Conservation (phyloP, 768 basidiomycete genomes). For the Boletus rufocinnamomeus region DNA sequence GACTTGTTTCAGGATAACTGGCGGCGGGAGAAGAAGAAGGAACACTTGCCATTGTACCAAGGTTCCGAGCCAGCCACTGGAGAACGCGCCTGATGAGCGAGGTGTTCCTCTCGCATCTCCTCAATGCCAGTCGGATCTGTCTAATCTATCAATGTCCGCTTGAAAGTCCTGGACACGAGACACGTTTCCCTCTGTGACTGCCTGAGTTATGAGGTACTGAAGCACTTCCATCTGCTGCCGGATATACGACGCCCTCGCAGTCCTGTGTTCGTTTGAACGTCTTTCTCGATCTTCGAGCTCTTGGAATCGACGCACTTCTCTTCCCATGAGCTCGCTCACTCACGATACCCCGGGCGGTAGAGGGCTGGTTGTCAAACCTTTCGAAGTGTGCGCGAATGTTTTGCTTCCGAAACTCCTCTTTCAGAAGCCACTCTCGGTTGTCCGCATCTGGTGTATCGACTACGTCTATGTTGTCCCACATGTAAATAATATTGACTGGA, state of each 20-base stretch:
- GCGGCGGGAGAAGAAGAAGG: neutral
- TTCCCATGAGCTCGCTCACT: neutral
- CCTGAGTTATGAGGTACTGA: constrained; percentile 1
- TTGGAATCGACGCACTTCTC: neutral
- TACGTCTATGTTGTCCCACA: constrained; percentile 12
- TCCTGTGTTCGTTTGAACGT: neutral
- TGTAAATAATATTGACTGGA: neutral
- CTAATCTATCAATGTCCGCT: constrained; percentile 1
- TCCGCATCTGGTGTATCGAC: constrained; percentile 1
- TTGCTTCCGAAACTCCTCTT: neutral
- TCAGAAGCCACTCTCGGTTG: too few species aligned
- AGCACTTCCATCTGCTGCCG: neutral
- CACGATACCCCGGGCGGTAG: constrained; percentile 5
- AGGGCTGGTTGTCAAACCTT: constrained; percentile 6
- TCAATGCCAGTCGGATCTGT: constrained; percentile 2
- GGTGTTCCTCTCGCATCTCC: constrained; percentile 1
- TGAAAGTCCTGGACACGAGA: neutral
- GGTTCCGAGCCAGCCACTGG: constrained; percentile 5
- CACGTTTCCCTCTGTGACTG: neutral
- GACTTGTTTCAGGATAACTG: neutral
- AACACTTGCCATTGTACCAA: neutral
- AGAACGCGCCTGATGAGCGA: neutral
- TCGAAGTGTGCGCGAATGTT: neutral
- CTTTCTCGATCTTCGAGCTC: constrained; percentile 5
- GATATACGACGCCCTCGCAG: neutral